phyloP scores from a whole-genome alignment of 73 alveolate genomes.

The Paramecium octaurelia region DNA sequence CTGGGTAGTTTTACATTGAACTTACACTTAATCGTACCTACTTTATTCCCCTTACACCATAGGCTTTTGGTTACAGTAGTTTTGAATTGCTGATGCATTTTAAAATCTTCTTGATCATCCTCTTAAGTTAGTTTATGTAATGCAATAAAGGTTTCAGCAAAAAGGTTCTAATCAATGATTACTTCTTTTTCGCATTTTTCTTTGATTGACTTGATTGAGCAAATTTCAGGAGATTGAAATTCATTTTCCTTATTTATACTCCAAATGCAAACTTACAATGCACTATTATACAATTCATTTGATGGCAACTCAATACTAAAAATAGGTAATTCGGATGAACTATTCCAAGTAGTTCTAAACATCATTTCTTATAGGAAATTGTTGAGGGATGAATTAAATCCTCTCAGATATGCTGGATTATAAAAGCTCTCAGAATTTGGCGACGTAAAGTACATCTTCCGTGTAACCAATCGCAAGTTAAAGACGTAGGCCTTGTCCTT shows the following conservation, averaged over 20 bases:
- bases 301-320: background rate
- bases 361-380: background rate
- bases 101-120: background rate
- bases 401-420: constrained; percentile 18
- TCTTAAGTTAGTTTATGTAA: background rate
- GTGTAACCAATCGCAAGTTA: background rate
- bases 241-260: background rate
- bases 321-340: background rate
- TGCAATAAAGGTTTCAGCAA: background rate
- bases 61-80: background rate
- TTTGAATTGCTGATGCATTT: background rate
- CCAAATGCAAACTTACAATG: constrained; percentile 26
- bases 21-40: background rate
- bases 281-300: background rate
- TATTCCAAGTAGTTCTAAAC: background rate
- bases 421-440: background rate
- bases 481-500: background rate
- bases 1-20: background rate
- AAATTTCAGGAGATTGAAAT: background rate
- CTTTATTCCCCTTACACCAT: background rate
- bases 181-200: background rate
- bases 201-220: background rate
- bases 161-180: background rate
- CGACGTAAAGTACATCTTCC: background rate
- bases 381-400: background rate